These are phyloP conservation scores for Bipolaris gigantea DNA, from an alignment of 2,329 filamentous ascomycete genomes.

Conservation along the genomic window DNA sequence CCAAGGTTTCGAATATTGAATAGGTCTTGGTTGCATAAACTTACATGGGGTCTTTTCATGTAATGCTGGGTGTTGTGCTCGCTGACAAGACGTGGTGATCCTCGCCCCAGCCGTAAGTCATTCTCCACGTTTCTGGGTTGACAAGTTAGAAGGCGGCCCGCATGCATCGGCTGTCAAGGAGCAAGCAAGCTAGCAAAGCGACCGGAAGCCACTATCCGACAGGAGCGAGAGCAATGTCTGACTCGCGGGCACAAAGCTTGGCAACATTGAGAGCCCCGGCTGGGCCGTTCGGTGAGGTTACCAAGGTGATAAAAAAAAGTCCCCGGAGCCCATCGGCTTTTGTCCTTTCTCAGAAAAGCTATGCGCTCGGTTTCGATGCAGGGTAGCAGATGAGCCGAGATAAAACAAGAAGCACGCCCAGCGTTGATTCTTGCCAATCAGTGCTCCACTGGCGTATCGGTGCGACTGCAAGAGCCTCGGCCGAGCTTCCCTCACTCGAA, in stretches of 20 bases:
- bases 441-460: slow-evolving; percentile 75
- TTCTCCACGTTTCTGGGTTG: slow-evolving; percentile 39
- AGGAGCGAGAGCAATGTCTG: slow-evolving; percentile 75
- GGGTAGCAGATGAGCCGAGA: slow-evolving; percentile 71
- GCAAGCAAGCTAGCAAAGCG: slow-evolving; percentile 68
- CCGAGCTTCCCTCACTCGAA: slow-evolving; percentile 62
- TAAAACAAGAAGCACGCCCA: slow-evolving; percentile 45
- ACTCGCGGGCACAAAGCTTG: slow-evolving; percentile 80
- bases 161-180: slow-evolving; percentile 58
- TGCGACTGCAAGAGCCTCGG: slow-evolving; percentile 71
- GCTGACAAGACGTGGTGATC: neutral
- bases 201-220: slow-evolving; percentile 73
- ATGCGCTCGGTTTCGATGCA: slow-evolving; percentile 73
- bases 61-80: neutral
- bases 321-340: slow-evolving; percentile 76
- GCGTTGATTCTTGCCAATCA: slow-evolving; percentile 54
- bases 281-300: slow-evolving; percentile 68
- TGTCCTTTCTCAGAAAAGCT: slow-evolving; percentile 64
- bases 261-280: slow-evolving; percentile 66
- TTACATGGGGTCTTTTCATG: too few relatives aligned
- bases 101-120: slow-evolving; percentile 4
- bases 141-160: neutral
- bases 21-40: neutral
- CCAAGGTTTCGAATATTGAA: slow-evolving; percentile 44
- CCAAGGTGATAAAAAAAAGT: slow-evolving; percentile 65